These are phyloP conservation scores for Saccharomyces hybrid DNA, from an alignment of 1,139 yeast genomes.

Conservation along the genomic window DNA sequence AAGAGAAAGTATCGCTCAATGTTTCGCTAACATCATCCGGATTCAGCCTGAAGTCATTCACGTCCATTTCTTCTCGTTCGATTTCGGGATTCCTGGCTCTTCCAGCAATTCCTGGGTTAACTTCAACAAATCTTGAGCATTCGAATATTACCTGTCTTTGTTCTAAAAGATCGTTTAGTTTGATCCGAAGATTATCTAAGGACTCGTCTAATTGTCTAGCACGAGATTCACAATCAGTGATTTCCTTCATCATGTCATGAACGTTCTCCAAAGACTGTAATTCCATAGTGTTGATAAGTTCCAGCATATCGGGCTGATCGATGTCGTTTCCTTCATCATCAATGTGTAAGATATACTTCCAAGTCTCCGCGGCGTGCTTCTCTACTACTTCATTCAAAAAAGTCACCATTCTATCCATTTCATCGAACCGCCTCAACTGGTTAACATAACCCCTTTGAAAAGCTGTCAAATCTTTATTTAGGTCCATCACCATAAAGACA, in stretches of 20 bases:
- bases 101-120: constrained; percentile 29
- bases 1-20: constrained; percentile 23
- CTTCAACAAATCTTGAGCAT: constrained; percentile 37
- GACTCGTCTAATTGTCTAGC: constrained; percentile 41
- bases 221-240: constrained; percentile 37
- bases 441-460: constrained; percentile 68
- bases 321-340: constrained; percentile 16
- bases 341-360: constrained; percentile 36
- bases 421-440: constrained; percentile 61
- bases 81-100: constrained; percentile 18
- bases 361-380: constrained; percentile 28
- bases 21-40: constrained; percentile 21
- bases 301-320: constrained; percentile 10
- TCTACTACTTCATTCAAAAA: constrained; percentile 43
- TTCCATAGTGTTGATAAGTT: constrained; percentile 12
- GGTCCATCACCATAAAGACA: constrained; percentile 60
- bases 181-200: constrained; percentile 34
- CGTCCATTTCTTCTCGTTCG: constrained; percentile 12
- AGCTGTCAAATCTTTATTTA: constrained; percentile 57
- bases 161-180: constrained; percentile 37
- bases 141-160: constrained; percentile 44
- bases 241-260: constrained; percentile 37
- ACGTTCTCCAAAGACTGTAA: constrained; percentile 35
- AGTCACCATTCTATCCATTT: constrained; percentile 56
- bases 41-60: constrained; percentile 21